Percentiles rank a stretch among this genome's conserved stretches.
phyloP scores from a whole-genome alignment of 768 basidiomycete genomes.

The Xerocomus potaroensis region DNA sequence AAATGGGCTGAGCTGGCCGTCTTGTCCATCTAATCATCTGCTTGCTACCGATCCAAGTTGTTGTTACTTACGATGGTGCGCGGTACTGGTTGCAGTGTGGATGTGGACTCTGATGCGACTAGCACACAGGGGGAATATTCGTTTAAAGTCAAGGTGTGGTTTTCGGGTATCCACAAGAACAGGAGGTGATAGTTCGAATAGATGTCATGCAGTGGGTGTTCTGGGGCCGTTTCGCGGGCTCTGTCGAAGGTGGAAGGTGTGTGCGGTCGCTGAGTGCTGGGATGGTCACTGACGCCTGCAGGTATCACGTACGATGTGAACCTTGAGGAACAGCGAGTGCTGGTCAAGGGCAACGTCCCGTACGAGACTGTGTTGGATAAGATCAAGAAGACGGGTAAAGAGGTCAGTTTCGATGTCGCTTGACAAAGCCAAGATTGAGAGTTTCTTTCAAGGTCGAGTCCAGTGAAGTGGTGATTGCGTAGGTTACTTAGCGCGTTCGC shows the following conservation, averaged over 20 bases:
- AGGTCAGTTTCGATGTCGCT: constrained; percentile 56
- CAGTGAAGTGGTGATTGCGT: constrained; percentile 35
- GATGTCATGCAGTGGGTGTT: constrained; percentile 90
- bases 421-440: too few species aligned
- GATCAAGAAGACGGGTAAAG: constrained; percentile 91
- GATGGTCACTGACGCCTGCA: not conserved
- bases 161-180: not conserved
- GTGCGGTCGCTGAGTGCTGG: not conserved
- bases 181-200: constrained; percentile 25
- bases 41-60: not conserved
- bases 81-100: not conserved
- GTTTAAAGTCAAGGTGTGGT: constrained; percentile 76
- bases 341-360: constrained; percentile 54
- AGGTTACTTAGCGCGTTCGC: too few species aligned
- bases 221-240: constrained; percentile 73
- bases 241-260: constrained; percentile 56
- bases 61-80: constrained; percentile 22
- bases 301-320: constrained; percentile 49
- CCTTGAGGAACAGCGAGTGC: constrained; percentile 68
- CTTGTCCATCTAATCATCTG: not conserved
- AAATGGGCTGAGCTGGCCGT: too few species aligned
- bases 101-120: constrained; percentile 2
- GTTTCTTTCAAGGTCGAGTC: constrained; percentile 47
- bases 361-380: constrained; percentile 65
- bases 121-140: constrained; percentile 43